Conservation (phyloP, 2,329 filamentous ascomycete species). For the Hymenoscyphus albidus region DNA sequence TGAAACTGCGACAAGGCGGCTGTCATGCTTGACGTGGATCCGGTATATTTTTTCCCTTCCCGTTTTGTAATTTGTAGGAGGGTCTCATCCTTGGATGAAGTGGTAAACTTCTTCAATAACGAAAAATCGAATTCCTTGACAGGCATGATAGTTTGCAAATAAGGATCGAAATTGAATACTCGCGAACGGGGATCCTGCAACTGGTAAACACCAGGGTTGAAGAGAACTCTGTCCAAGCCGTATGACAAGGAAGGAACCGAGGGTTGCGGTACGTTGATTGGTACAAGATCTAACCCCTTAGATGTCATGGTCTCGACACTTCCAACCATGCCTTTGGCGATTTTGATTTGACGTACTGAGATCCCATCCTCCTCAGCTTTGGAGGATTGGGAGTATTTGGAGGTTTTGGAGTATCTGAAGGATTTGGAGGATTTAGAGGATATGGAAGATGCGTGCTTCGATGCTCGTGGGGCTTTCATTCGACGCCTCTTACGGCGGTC, state of each 20-base stretch:
- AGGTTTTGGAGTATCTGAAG: too few species aligned
- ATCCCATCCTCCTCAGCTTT: not conserved
- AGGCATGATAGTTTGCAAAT: conserved; percentile 89
- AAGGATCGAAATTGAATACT: conserved; percentile 97
- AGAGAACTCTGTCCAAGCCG: conserved; percentile 59
- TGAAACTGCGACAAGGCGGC: conserved; percentile 85
- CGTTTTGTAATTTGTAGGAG: conserved; percentile 66
- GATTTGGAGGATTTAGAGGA: too few species aligned
- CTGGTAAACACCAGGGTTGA: conserved; percentile 90
- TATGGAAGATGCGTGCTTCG: too few species aligned
- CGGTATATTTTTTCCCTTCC: conserved; percentile 75
- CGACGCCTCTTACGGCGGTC: not conserved
- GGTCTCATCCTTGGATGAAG: conserved; percentile 77
- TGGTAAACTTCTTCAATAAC: conserved; percentile 80
- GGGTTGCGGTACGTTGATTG: conserved; percentile 29
- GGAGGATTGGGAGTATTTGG: not conserved
- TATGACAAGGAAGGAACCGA: conserved; percentile 34
- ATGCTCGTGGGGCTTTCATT: not conserved
- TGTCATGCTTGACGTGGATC: conserved; percentile 97
- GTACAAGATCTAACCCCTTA: conserved; percentile 26
- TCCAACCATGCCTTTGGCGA: conserved; percentile 7
- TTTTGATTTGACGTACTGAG: not conserved
- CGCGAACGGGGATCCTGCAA: conserved; percentile 83
- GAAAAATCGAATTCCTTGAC: conserved; percentile 89
- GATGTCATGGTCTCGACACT: conserved; percentile 31